Percentiles rank a stretch among this genome's conserved stretches.
These are phyloP conservation scores for Parathielavia hyrcaniae DNA, from an alignment of 495 filamentous ascomycete genomes.

Conservation along the genomic window DNA sequence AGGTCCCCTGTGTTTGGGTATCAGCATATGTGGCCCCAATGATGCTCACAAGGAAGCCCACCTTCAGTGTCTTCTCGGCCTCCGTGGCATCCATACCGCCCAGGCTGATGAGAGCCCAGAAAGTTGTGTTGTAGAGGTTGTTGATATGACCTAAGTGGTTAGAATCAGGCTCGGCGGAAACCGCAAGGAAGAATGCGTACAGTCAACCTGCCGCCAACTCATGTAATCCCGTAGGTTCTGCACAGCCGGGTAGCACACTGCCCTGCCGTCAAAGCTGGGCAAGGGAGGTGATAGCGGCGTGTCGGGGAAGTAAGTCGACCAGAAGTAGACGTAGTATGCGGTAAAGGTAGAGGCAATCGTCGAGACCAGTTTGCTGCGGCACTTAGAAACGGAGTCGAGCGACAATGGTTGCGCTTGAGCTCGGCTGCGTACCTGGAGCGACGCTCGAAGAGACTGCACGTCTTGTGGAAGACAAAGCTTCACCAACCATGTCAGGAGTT, in stretches of 20 bases:
- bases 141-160: conserved; percentile 75
- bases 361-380: conserved; percentile 73
- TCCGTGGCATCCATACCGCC: conserved; percentile 68
- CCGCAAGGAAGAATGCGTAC: conserved; percentile 37
- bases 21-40: background rate
- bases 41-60: conserved; percentile 27
- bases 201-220: conserved; percentile 95
- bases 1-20: conserved; percentile 55
- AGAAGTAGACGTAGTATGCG: conserved; percentile 78
- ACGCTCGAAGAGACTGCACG: conserved; percentile 75
- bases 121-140: conserved; percentile 95
- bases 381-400: background rate
- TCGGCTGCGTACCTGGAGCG: conserved; percentile 57
- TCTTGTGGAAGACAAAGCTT: conserved; percentile 85
- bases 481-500: background rate
- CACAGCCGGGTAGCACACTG: conserved; percentile 75
- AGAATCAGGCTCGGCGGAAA: conserved; percentile 2
- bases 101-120: conserved; percentile 77
- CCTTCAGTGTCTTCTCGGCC: conserved; percentile 73
- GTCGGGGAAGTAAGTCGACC: conserved; percentile 67
- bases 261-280: conserved; percentile 86
- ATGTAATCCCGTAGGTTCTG: conserved; percentile 86
- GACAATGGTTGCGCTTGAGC: background rate
- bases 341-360: conserved; percentile 91
- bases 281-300: conserved; percentile 62